phyloP scores from a whole-genome alignment of 441 rosid genomes.

The Aquilaria agallochum region DNA sequence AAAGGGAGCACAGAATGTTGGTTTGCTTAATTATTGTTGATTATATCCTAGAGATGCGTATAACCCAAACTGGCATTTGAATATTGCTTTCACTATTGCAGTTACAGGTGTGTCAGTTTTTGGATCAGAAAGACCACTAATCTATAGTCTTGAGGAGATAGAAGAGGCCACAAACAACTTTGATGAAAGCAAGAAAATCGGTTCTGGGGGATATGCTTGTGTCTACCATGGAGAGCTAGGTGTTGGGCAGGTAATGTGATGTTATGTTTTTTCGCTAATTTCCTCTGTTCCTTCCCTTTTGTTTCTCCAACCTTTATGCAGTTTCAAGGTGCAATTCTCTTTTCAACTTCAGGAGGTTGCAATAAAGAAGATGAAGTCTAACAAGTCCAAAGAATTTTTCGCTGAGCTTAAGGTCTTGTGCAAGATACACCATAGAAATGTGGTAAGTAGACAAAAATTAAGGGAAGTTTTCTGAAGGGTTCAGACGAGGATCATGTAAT shows the following conservation, averaged over 20 bases:
- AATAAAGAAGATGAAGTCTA: slow-evolving; percentile 67
- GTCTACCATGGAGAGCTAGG: slow-evolving; percentile 45
- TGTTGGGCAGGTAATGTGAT: slow-evolving; percentile 29
- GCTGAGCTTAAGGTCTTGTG: slow-evolving; percentile 63
- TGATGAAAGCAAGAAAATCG: slow-evolving; percentile 45
- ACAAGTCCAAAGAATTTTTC: slow-evolving; percentile 60
- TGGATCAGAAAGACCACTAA: slow-evolving; percentile 50
- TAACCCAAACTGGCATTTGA: neutral
- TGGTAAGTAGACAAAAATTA: slow-evolving; percentile 33
- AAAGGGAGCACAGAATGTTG: slow-evolving; percentile 43
- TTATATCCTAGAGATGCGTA: neutral
- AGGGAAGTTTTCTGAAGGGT: neutral
- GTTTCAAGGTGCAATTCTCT: neutral
- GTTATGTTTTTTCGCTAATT: neutral
- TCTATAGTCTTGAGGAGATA: slow-evolving; percentile 38
- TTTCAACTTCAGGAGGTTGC: slow-evolving; percentile 49
- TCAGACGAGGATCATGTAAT: too few relatives aligned
- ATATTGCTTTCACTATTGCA: slow-evolving; percentile 1
- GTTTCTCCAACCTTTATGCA: neutral
- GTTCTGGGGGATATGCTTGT: slow-evolving; percentile 58
- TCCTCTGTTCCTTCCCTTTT: neutral
- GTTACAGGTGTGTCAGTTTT: slow-evolving; percentile 34
- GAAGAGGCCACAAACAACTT: slow-evolving; percentile 51
- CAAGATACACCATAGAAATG: slow-evolving; percentile 66
- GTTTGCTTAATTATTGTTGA: slow-evolving; percentile 3